Percentiles rank a stretch among this genome's conserved stretches.
Conservation (phyloP, 176 grass and related monocot genomes). For the Zea luxurians region DNA sequence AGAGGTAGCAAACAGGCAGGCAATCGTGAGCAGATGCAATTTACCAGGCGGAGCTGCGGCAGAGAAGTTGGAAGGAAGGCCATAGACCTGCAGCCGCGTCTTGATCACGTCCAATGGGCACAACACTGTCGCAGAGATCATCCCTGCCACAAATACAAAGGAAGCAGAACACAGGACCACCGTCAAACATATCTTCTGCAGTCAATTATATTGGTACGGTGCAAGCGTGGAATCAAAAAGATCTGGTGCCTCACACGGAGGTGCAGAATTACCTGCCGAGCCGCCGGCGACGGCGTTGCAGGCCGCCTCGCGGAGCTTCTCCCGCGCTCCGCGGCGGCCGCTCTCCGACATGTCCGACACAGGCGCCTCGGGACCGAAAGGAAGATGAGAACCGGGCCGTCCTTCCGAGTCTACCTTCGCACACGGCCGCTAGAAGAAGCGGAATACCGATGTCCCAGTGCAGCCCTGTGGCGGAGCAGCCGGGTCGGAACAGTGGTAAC, state of each 20-base stretch:
- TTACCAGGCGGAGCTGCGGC: slow-evolving; percentile 11
- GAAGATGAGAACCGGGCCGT: background rate
- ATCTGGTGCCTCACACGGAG: too few species aligned
- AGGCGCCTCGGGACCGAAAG: background rate
- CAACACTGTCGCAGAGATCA: slow-evolving; percentile 71
- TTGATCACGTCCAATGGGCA: slow-evolving; percentile 94
- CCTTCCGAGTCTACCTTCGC: slow-evolving; percentile 1
- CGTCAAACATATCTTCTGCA: too few species aligned
- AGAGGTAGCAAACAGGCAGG: slow-evolving; percentile 1
- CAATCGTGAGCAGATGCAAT: slow-evolving; percentile 3
- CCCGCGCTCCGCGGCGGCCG: slow-evolving; percentile 19
- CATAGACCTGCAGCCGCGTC: slow-evolving; percentile 89
- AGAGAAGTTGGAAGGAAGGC: slow-evolving; percentile 45
- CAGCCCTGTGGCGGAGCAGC: too few species aligned
- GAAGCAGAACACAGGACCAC: slow-evolving; percentile 11
- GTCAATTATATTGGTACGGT: too few species aligned
- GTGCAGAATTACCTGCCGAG: slow-evolving; percentile 62
- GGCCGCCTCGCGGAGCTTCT: slow-evolving; percentile 40
- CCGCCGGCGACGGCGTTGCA: slow-evolving; percentile 66
- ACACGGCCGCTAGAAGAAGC: slow-evolving; percentile 12
- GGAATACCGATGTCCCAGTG: too few species aligned
- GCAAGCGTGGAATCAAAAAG: too few species aligned
- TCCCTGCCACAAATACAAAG: slow-evolving; percentile 41
- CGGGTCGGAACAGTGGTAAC: too few species aligned
- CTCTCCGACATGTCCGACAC: slow-evolving; percentile 27